Evolutionary conservation across 1,284 basidiomycete genomes (phyloP), one percentile per base, ranked within the genome.

Genomic region (Earliella scabrosa): DNA sequence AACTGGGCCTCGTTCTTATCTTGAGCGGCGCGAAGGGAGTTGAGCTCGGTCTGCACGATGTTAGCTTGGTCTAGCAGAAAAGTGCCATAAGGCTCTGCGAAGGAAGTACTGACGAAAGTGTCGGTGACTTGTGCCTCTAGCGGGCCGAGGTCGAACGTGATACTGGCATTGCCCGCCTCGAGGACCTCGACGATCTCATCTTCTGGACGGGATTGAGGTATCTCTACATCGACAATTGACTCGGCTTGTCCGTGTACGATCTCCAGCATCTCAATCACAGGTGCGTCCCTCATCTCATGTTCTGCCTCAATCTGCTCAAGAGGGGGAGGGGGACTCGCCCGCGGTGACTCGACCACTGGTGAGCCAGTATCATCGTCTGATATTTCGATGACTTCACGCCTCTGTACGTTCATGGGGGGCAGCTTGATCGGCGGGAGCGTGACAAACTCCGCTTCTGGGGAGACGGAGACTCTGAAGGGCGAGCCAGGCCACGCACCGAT

Each of bases 1-100:
- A 67, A 65, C 14, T 52, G 56, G 4, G 54, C 53, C 40, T 72
- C 69, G n/a, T 66, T 66, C 32, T 57, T 55, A 50, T 58, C 65
- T 26, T 64, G 62, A 0, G 61, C 59, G 11, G 59, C 58, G 24
- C 64, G 64, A 24, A 70, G 59, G 31, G 58, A 44, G 26, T 63
- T 47, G 5, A 70, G 65, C 47, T 67, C 69, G 44, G 60, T 48
- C 66, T 67, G 47, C 1, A 6, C 7, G 2, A 7, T 4, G 54
- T 56, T 31, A 56, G 48, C 24, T 10, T 26, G 48, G 44, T 32
- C 16, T 9, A 3, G 2, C 6, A 6, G 13, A 16, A 18, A 24
- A 38, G 21, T 9, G 36, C 20, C 14, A 31, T 1, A n/a, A 34
- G 27, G n/a, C 21, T 24, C 2, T 3, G 32, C 16, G 44, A 38